Conservation (phyloP, 2,329 filamentous ascomycete genomes). For the Diaporthe helianthi region DNA sequence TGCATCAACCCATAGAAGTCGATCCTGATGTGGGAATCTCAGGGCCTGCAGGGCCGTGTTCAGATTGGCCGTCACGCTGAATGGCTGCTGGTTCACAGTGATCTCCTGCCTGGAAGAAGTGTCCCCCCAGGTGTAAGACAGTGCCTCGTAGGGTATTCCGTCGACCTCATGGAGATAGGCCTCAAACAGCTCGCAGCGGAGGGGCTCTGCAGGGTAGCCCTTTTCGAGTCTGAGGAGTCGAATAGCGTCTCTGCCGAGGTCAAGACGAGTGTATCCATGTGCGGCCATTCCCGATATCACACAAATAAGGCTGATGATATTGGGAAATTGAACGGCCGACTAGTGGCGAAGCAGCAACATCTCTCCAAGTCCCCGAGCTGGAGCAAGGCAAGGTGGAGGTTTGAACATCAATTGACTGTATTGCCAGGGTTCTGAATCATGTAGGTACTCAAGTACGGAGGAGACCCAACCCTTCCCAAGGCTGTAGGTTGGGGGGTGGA, state of each 20-base stretch:
- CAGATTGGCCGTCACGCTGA: slow-evolving; percentile 9
- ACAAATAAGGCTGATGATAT: too few relatives aligned
- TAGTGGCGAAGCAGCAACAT: not conserved
- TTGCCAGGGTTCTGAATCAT: not conserved
- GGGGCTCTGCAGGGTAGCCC: not conserved
- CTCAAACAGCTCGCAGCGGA: slow-evolving; percentile 20
- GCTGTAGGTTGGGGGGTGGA: not conserved
- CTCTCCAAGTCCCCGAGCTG: not conserved
- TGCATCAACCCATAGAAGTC: slow-evolving; percentile 21
- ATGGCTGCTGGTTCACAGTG: not conserved
- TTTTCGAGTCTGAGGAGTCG: slow-evolving; percentile 6
- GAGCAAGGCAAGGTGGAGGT: not conserved
- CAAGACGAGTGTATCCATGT: not conserved
- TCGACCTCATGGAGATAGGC: slow-evolving; percentile 2
- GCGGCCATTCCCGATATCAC: not conserved
- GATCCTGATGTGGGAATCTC: slow-evolving; percentile 1
- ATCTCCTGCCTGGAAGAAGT: not conserved
- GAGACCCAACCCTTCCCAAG: not conserved
- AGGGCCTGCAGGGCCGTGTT: slow-evolving; percentile 1
- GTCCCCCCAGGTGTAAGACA: slow-evolving; percentile 25
- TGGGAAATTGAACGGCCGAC: too few relatives aligned
- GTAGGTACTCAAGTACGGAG: too few relatives aligned
- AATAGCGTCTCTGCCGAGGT: slow-evolving; percentile 9
- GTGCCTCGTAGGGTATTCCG: slow-evolving; percentile 11
- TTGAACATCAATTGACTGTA: rapidly evolving